phyloP scores from a whole-genome alignment of 1,284 basidiomycete genomes.

The Xanthoconium separans region DNA sequence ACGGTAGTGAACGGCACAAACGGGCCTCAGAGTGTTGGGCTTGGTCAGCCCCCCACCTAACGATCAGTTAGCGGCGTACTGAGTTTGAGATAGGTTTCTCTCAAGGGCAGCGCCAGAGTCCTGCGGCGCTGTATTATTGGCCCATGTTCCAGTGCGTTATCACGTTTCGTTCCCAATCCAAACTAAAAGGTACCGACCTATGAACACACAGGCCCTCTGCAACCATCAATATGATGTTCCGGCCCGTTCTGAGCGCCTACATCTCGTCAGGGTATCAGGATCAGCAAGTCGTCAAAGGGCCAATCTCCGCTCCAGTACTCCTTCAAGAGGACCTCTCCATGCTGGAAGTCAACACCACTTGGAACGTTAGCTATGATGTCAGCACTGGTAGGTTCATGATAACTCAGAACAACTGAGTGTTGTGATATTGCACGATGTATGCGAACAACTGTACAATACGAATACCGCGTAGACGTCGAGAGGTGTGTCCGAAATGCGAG shows the following conservation, averaged over 20 bases:
- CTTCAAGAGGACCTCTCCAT: neutral
- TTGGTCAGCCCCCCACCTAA: neutral
- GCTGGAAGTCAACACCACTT: neutral
- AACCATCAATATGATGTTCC: neutral
- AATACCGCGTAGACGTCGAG: too few relatives aligned
- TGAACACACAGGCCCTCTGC: neutral
- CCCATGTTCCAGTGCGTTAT: neutral
- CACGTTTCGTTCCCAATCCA: neutral
- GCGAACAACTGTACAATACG: neutral
- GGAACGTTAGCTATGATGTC: accelerated
- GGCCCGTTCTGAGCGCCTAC: neutral
- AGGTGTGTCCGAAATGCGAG: too few relatives aligned
- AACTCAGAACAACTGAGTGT: neutral
- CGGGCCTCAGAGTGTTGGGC: neutral
- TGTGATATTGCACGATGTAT: neutral
- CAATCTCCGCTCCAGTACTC: too few relatives aligned
- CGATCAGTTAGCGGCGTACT: neutral
- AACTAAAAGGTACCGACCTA: neutral
- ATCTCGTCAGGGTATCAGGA: neutral
- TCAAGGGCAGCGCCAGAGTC: neutral
- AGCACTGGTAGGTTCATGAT: neutral
- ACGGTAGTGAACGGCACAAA: neutral
- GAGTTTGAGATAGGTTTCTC: neutral
- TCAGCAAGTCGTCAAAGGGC: neutral
- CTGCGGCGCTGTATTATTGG: neutral